phyloP scores from a whole-genome alignment of 192 early-diverging fungal species.

The Spinellus fusiger region DNA sequence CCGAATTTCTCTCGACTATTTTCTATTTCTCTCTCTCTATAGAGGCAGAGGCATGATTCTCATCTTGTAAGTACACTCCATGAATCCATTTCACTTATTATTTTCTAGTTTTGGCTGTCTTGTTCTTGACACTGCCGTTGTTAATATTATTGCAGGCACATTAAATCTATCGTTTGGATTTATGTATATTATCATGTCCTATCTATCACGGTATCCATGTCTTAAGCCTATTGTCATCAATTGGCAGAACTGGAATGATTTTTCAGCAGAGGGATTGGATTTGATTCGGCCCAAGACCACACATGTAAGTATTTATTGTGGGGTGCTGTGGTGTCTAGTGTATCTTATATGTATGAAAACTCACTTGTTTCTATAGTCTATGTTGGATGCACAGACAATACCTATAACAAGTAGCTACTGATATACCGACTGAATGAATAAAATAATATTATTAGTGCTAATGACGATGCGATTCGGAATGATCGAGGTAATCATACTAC shows the following conservation, averaged over 20 bases:
- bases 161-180: slow-evolving; percentile 44
- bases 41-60: slow-evolving; percentile 50
- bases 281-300: neutral
- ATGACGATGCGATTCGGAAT: too few relatives aligned
- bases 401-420: too few relatives aligned
- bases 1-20: slow-evolving; percentile 37
- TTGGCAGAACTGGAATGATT: slow-evolving; percentile 31
- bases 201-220: slow-evolving; percentile 9
- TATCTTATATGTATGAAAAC: too few relatives aligned
- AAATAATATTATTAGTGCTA: too few relatives aligned
- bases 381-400: too few relatives aligned
- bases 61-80: slow-evolving; percentile 36
- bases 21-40: slow-evolving; percentile 50
- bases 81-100: neutral
- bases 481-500: too few relatives aligned
- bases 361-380: too few relatives aligned
- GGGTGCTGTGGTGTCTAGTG: too few relatives aligned
- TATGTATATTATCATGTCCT: slow-evolving; percentile 46
- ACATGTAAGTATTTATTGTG: neutral
- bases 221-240: slow-evolving; percentile 18
- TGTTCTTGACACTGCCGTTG: slow-evolving; percentile 33
- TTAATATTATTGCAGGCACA: slow-evolving; percentile 45
- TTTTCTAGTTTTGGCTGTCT: slow-evolving; percentile 47
- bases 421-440: too few relatives aligned
- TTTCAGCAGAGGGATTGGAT: slow-evolving; percentile 25